Evolutionary conservation across 129 eudicot species (phyloP).

Genomic region (Artemisia tridentata): DNA sequence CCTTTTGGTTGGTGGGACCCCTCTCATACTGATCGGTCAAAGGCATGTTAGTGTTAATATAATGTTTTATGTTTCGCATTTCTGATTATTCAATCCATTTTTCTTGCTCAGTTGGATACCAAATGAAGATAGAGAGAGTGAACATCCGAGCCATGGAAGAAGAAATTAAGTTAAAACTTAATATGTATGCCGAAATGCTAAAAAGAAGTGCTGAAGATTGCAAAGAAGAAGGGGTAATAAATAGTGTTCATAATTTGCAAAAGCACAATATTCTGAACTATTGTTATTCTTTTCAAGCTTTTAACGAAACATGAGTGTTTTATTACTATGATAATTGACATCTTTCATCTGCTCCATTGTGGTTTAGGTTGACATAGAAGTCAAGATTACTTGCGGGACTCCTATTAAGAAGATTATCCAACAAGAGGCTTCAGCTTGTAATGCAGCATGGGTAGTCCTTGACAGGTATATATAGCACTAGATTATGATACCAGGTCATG

Average conservation of each 20-base stretch:
- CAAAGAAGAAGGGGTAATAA: slow-evolving; percentile 63
- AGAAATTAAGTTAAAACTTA: slow-evolving; percentile 61
- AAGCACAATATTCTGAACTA: background rate
- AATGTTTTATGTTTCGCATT: too few species aligned
- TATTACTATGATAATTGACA: background rate
- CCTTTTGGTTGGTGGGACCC: too few species aligned
- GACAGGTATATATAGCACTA: slow-evolving; percentile 55
- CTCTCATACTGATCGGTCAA: too few species aligned
- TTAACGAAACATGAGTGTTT: background rate
- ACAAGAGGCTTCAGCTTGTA: slow-evolving; percentile 51
- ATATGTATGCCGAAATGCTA: slow-evolving; percentile 44
- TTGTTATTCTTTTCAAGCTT: background rate
- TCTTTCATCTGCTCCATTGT: background rate
- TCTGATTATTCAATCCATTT: background rate
- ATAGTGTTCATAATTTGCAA: background rate
- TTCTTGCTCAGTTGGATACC: slow-evolving; percentile 58
- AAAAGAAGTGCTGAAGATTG: slow-evolving; percentile 58
- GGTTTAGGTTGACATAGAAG: slow-evolving; percentile 74
- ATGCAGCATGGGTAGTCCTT: slow-evolving; percentile 72
- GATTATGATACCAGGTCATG: background rate
- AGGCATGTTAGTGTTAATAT: too few species aligned
- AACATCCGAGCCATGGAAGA: slow-evolving; percentile 59
- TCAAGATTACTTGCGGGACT: slow-evolving; percentile 76
- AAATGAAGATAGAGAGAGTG: slow-evolving; percentile 52
- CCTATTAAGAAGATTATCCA: slow-evolving; percentile 64